Conservation (phyloP, 495 filamentous ascomycete genomes). For the Trichoderma orchidacearum region DNA sequence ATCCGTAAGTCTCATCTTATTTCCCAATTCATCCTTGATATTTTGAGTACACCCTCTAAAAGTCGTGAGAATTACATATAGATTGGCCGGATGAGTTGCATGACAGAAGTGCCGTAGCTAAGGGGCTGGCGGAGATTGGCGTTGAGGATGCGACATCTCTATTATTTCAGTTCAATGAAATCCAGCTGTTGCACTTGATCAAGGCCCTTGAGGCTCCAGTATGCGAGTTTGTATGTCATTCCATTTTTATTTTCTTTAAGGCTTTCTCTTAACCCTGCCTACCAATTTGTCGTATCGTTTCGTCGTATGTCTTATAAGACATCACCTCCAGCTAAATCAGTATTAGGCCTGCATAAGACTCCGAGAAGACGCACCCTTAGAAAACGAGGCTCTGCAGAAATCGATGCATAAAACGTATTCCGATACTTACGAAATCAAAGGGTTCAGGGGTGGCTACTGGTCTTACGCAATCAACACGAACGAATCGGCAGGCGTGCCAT, state of each 20-base stretch:
- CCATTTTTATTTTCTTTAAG: background rate
- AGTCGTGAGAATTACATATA: no score
- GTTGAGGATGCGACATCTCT: background rate
- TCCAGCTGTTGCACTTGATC: background rate
- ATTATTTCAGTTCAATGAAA: background rate
- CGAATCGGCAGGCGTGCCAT: background rate
- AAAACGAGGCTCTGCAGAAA: background rate
- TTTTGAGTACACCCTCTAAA: background rate
- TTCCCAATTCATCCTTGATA: background rate
- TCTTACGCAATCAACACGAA: background rate
- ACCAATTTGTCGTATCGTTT: background rate
- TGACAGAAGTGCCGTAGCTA: background rate
- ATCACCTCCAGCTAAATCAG: background rate
- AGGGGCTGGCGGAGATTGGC: background rate
- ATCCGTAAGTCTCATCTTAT: background rate
- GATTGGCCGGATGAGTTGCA: background rate
- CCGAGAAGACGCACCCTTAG: background rate
- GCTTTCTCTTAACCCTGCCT: background rate
- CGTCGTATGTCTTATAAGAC: background rate
- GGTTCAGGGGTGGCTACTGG: background rate
- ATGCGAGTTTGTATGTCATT: background rate
- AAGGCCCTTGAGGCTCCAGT: background rate
- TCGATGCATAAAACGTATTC: background rate
- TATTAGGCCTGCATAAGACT: background rate
- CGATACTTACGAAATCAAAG: background rate